Evolutionary conservation across 192 early-diverging fungal species (phyloP).

Genomic region (Radiomyces spectabilis): DNA sequence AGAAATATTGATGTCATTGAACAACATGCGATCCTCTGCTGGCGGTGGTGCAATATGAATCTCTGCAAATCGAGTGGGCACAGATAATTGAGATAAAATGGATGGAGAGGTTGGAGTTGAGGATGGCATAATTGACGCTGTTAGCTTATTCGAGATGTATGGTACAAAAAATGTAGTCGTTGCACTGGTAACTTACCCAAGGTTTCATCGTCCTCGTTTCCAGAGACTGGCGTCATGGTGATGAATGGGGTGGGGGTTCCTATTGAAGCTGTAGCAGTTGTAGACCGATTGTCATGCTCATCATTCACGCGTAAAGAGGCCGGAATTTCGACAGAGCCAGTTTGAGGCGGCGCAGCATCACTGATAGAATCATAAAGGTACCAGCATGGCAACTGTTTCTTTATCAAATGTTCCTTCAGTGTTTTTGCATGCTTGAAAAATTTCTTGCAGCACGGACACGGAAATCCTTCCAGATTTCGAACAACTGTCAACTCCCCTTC

Average conservation of each 20-base stretch:
- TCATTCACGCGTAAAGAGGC: neutral
- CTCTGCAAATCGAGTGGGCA: neutral
- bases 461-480: neutral
- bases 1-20: neutral
- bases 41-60: neutral
- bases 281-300: neutral
- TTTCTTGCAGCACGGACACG: neutral
- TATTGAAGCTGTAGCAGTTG: neutral
- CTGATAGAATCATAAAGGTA: neutral
- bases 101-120: constrained; percentile 1
- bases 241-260: neutral
- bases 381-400: neutral
- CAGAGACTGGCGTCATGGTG: neutral
- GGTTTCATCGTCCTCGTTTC: neutral
- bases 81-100: neutral
- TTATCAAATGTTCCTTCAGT: neutral
- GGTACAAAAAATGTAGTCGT: neutral
- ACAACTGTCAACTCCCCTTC: neutral
- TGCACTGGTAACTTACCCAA: neutral
- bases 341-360: constrained; percentile 1
- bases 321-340: neutral
- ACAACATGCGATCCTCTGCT: neutral
- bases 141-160: neutral
- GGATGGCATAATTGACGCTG: neutral
- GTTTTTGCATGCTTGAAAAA: neutral